Base-by-base conservation (phyloP, 1,139 yeast genomes). In the Diutina catenulata region DNA sequence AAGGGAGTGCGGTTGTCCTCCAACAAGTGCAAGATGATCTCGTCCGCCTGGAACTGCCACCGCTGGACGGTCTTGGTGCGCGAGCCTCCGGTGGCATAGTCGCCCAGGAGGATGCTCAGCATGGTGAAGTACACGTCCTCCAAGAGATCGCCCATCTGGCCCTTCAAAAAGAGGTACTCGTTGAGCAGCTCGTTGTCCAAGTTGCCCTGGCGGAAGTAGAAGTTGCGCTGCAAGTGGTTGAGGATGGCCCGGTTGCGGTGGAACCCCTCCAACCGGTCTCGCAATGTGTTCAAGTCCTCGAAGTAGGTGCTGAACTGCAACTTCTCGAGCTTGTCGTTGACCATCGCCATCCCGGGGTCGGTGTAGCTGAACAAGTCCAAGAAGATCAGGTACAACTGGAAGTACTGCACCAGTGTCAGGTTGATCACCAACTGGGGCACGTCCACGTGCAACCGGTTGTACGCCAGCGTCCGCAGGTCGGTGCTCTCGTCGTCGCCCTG, bases 321-420 rank as follows among this genome's bases (percentile, higher is more conserved):
- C 42, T 63, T 65, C 42, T 60, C 66, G 23, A 68, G 49, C 40
- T 56, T 61, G 5, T 62, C 61, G n/a, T 51, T 43, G 8, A 65
- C 47, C 5, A 47, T 45, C 41, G 61, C 59, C 39, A 61, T 61
- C 55, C 57, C 54, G 3, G 72, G 73, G 43, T 67, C 73, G n/a
- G 58, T 48, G 43, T 67, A 67, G 38, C 66, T 53, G 25, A 68
- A 47, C 16, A 67, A 49, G 40, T 60, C 58, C 39, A 57, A 47
- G 1, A 62, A 45, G 6, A 65, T 64, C 22, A 56, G 51, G 41
- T 62, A 67, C 9, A 66, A 48, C 0, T 68, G 54, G 41, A 61
- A 60, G 42, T 67, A 68, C 43, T 68, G 74, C 37, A 56, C 50
- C 2, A 71, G 60, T 3, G 72, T 66, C 7, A 69, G 64, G 18